phyloP scores from a whole-genome alignment of 345 rosid genomes.

The Camelina neglecta region DNA sequence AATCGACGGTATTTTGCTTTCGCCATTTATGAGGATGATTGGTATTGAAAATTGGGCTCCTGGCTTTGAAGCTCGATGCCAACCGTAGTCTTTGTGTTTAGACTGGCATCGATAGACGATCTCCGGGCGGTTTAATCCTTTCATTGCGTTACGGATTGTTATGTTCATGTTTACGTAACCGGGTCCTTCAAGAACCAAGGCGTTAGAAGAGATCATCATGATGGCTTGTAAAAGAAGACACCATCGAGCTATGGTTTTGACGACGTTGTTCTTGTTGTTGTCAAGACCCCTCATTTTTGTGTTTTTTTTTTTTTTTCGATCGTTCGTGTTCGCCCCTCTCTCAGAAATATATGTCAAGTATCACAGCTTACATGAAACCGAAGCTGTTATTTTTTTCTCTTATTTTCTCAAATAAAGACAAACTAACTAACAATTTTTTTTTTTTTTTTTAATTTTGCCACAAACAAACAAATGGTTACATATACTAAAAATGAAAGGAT shows the following conservation, averaged over 20 bases:
- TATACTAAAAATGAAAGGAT: conserved; percentile 28
- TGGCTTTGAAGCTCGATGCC: conserved; percentile 40
- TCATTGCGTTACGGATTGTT: conserved; percentile 46
- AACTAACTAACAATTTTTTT: conserved; percentile 9
- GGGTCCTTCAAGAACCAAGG: conserved; percentile 30
- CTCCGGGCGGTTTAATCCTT: conserved; percentile 29
- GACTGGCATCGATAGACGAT: conserved; percentile 42
- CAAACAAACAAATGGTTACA: conserved; percentile 22
- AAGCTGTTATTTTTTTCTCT: conserved; percentile 15
- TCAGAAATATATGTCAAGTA: not conserved
- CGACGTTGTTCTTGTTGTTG: not conserved
- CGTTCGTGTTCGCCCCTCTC: conserved; percentile 1
- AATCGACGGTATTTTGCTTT: conserved; percentile 38
- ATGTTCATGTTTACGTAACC: conserved; percentile 44
- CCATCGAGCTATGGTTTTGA: conserved; percentile 33
- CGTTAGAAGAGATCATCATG: conserved; percentile 25
- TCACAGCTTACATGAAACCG: conserved; percentile 24
- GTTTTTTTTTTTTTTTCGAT: not conserved
- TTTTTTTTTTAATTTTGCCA: not conserved
- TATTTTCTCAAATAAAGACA: not conserved
- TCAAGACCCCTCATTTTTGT: conserved; percentile 11
- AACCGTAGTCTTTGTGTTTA: conserved; percentile 44
- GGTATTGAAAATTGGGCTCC: conserved; percentile 36
- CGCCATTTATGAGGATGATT: conserved; percentile 39
- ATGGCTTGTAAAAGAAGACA: conserved; percentile 37